Base-by-base conservation (phyloP, 306 rosid genomes). In the Quercus aquifolioides region DNA sequence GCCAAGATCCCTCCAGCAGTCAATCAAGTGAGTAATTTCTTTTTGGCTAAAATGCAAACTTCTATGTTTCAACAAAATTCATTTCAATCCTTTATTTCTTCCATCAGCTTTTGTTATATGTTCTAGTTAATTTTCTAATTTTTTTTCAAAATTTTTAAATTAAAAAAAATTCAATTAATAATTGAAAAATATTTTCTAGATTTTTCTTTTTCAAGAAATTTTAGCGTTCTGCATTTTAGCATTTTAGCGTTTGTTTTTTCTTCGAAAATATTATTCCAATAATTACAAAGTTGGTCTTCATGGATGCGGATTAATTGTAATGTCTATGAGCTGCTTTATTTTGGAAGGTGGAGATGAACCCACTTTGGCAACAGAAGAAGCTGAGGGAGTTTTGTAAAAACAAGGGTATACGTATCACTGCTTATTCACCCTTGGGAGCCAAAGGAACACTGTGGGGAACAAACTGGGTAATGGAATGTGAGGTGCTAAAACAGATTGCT, bases 371-470 rank as follows among this genome's bases (percentile, higher is more conserved):
- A 17, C 75, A 71, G 43, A 21, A 10, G 35, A n/a, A 46, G 21
- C 58, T 71, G 19, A 14, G 75, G 4, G 43, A 21, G 35, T 71
- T 13, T 25, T 71, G 75, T 25, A 14, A 41, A 19, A 13, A 49
- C 5, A 71, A 21, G 58, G 75, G 75, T 1, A 71, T 71, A 20
- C 59, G 6, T 46, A 28, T 71, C 58, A 71, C 75, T 46, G 75
- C 58, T 8, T 71, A 71, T 31, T 71, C 75, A 46, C 75, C 75
- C 23, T 46, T 71, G 33, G 75, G 75, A 23, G 75, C 28, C 20
- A 71, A 71, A 71, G 75, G 75, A 23, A 71, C 75, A 3, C 35
- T 46, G 3, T 71, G 75, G 75, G 75, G 59, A 21, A 51, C 75
- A n/a, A 71, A 71, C 33, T 21, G 75, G 75, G 58, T 71, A 10